phyloP scores from a whole-genome alignment of 2,329 filamentous ascomycete genomes.

The Fusarium dimerum region DNA sequence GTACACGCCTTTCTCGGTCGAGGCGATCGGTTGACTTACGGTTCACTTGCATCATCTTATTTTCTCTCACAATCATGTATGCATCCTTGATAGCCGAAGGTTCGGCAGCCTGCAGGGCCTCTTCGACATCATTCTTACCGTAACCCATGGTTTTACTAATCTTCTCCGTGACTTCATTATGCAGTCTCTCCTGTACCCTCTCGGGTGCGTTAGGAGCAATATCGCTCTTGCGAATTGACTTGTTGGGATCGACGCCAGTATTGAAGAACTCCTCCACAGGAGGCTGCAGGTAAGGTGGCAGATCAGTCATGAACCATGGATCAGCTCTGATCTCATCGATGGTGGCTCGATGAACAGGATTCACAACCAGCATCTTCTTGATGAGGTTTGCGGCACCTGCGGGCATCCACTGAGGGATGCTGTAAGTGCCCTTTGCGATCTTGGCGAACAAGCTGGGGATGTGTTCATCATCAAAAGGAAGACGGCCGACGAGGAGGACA shows the following conservation, averaged over 20 bases:
- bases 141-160: slow-evolving; percentile 99
- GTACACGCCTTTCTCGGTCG: slow-evolving; percentile 19
- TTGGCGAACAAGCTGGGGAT: slow-evolving; percentile 98
- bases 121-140: slow-evolving; percentile 89
- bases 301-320: slow-evolving; percentile 87
- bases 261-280: slow-evolving; percentile 91
- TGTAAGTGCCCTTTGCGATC: slow-evolving; percentile 92
- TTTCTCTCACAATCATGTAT: slow-evolving; percentile 96
- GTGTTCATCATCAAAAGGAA: slow-evolving; percentile 98
- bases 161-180: slow-evolving; percentile 91
- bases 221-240: slow-evolving; percentile 80
- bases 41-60: slow-evolving; percentile 94
- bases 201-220: slow-evolving; percentile 78
- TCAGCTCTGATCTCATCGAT: slow-evolving; percentile 92
- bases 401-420: slow-evolving; percentile 88
- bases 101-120: slow-evolving; percentile 87
- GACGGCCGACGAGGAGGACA: slow-evolving; percentile 75
- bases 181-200: slow-evolving; percentile 83
- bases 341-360: slow-evolving; percentile 90
- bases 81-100: slow-evolving; percentile 98
- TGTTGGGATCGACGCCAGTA: slow-evolving; percentile 90
- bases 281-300: slow-evolving; percentile 83
- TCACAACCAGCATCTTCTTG: slow-evolving; percentile 91
- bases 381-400: slow-evolving; percentile 80
- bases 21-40: slow-evolving; percentile 59